Base-by-base conservation (phyloP, 192 early-diverging fungal genomes). In the Pilobolus umbonatus region DNA sequence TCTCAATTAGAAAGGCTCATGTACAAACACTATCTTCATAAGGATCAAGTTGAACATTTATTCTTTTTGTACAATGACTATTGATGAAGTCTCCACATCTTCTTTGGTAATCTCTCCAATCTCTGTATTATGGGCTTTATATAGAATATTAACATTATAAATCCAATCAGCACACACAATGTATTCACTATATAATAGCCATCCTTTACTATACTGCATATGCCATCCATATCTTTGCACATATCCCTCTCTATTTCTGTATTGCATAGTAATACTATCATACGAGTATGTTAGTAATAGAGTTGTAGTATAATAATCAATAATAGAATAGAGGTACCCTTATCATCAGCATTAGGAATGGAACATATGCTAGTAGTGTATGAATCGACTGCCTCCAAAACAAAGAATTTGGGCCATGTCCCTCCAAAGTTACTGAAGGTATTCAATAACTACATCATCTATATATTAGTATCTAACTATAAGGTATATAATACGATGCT, bases 361-460 rank as follows among this genome's bases (percentile, higher is more conserved):
- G 73, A 70, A 52, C 96, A 98, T 0, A 75, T 75, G 6, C 91
- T 80, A n/a, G 80, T 79, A 21, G 93, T 94, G 56, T 92, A 89
- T 47, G 84, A 85, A 67, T 98, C 95, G 12, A 98, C 93, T 0
- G 92, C 82, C 62, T 90, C 81, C 51, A 98, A 78, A 14, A 98
- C 85, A 80, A 97, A 94, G 74, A 86, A 96, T 24, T 88, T 82
- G 0, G 94, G 92, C 96, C 93, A 97, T 5, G 94, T 98, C 26
- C 96, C 96, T 42, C 95, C 96, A 68, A 98, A 89, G 72, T 98
- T 98, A 62, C 85, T 89, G 53, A 97, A 69, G 1, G 96, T 98
- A 67, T 96, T 95, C 35, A 98, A 76, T 52, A 93, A 78, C 61
- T 83, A 61, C n/a, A 35, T 30, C 35, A 38, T 52, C 19, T 48